Conservation (phyloP, 164 flowering plant species). For the Stephania japonica region DNA sequence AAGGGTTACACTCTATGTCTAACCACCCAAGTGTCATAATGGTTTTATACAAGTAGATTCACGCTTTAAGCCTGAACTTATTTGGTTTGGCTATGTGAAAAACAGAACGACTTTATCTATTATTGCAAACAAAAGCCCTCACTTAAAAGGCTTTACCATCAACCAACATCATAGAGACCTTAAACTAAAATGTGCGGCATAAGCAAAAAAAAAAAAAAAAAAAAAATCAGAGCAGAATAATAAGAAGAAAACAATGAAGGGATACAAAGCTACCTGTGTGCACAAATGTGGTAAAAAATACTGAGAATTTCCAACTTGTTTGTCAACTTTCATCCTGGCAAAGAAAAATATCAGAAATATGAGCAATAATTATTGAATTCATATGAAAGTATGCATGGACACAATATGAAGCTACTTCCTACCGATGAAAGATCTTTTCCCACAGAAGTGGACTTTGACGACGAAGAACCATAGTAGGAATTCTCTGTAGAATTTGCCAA, state of each 20-base stretch:
- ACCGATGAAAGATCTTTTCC: constrained; percentile 86
- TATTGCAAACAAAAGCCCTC: too few species aligned
- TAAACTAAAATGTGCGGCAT: background rate
- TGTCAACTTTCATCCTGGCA: constrained; percentile 79
- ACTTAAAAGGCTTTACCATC: too few species aligned
- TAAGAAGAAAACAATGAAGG: constrained; percentile 4
- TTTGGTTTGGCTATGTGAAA: too few species aligned
- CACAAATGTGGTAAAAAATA: constrained; percentile 86
- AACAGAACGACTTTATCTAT: too few species aligned
- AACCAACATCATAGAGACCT: background rate
- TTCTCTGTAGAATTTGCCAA: constrained; percentile 72
- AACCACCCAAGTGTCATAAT: too few species aligned
- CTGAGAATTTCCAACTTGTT: constrained; percentile 61
- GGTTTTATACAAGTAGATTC: too few species aligned
- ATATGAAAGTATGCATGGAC: background rate
- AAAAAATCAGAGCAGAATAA: background rate
- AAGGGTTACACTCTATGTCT: too few species aligned
- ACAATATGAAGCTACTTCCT: constrained; percentile 10
- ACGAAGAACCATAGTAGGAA: constrained; percentile 91
- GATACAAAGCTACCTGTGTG: constrained; percentile 86
- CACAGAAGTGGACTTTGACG: constrained; percentile 95
- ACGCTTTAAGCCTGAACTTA: too few species aligned
- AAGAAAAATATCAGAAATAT: constrained; percentile 6
- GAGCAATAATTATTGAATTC: background rate
- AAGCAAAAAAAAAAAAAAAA: background rate